phyloP scores from a whole-genome alignment of 495 filamentous ascomycete species.

The Penicillium cataractarum region DNA sequence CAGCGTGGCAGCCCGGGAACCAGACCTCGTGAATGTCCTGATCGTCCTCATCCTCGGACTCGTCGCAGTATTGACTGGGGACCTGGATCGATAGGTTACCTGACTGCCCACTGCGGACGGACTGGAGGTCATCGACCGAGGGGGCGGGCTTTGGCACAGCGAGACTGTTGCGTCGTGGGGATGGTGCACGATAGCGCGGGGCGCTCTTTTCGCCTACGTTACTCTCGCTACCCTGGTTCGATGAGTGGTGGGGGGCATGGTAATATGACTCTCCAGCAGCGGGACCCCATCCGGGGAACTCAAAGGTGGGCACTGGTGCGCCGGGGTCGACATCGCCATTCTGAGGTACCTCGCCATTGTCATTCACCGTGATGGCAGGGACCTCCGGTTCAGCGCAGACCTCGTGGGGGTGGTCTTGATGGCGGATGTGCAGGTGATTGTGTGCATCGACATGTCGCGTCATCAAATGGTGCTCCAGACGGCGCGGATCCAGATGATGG shows the following conservation, averaged over 20 bases:
- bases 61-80: slow-evolving; percentile 52
- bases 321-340: slow-evolving; percentile 8
- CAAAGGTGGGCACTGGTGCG: not conserved
- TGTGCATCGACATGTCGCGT: slow-evolving; percentile 22
- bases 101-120: slow-evolving; percentile 45
- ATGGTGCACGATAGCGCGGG: slow-evolving; percentile 50
- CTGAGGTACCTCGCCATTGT: slow-evolving; percentile 14
- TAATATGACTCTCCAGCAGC: slow-evolving; percentile 40
- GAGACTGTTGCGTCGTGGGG: slow-evolving; percentile 33
- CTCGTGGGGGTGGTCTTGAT: slow-evolving; percentile 24
- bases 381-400: slow-evolving; percentile 26
- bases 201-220: slow-evolving; percentile 6
- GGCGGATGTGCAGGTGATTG: slow-evolving; percentile 27
- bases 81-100: slow-evolving; percentile 40
- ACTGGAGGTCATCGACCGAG: slow-evolving; percentile 41
- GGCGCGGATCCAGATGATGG: slow-evolving; percentile 37
- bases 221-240: slow-evolving; percentile 24
- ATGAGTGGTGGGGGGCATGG: slow-evolving; percentile 34
- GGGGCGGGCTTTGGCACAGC: slow-evolving; percentile 30
- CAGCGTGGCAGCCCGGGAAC: slow-evolving; percentile 83
- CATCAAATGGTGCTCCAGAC: slow-evolving; percentile 26
- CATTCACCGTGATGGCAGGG: slow-evolving; percentile 39
- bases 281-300: slow-evolving; percentile 25
- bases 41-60: slow-evolving; percentile 60
- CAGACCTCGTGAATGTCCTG: slow-evolving; percentile 84